These are phyloP conservation scores for Penicillium canescens DNA, from an alignment of 495 filamentous ascomycete species.

Conservation along the genomic window DNA sequence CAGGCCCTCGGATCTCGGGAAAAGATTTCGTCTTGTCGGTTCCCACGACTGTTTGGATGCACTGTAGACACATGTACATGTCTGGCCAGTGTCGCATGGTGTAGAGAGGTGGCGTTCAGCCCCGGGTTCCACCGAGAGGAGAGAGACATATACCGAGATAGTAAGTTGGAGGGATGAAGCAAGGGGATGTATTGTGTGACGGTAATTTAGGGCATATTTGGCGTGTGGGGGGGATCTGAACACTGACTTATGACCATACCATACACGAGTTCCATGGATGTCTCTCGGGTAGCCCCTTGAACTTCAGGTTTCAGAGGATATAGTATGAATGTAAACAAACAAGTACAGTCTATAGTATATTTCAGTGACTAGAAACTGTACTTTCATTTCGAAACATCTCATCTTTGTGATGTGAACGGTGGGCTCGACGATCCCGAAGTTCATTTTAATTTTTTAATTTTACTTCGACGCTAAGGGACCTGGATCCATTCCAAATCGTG, in stretches of 20 bases:
- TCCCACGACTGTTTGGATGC: too few relatives aligned
- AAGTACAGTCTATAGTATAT: neutral
- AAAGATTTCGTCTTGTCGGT: neutral
- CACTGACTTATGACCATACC: slow-evolving; percentile 1
- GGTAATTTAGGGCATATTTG: neutral
- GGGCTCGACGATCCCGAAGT: slow-evolving; percentile 30
- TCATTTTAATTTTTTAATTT: slow-evolving; percentile 20
- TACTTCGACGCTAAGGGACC: slow-evolving; percentile 10
- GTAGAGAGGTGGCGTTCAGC: slow-evolving; percentile 22
- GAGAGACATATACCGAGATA: slow-evolving; percentile 1
- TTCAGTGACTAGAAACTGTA: too few relatives aligned
- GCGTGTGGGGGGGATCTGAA: neutral
- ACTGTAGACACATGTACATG: too few relatives aligned
- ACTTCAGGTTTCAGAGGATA: slow-evolving; percentile 3
- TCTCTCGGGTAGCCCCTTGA: slow-evolving; percentile 17
- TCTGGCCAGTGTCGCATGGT: neutral
- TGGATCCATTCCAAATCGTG: slow-evolving; percentile 13
- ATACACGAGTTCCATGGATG: slow-evolving; percentile 18
- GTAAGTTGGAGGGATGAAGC: slow-evolving; percentile 6
- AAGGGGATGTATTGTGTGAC: neutral
- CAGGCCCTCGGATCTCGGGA: slow-evolving; percentile 16
- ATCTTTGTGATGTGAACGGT: slow-evolving; percentile 11
- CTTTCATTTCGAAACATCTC: neutral
- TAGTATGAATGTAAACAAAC: neutral
- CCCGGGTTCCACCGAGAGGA: slow-evolving; percentile 20